phyloP scores from a whole-genome alignment of 352 stramenopile species.

The Globisporangium radiosum region DNA sequence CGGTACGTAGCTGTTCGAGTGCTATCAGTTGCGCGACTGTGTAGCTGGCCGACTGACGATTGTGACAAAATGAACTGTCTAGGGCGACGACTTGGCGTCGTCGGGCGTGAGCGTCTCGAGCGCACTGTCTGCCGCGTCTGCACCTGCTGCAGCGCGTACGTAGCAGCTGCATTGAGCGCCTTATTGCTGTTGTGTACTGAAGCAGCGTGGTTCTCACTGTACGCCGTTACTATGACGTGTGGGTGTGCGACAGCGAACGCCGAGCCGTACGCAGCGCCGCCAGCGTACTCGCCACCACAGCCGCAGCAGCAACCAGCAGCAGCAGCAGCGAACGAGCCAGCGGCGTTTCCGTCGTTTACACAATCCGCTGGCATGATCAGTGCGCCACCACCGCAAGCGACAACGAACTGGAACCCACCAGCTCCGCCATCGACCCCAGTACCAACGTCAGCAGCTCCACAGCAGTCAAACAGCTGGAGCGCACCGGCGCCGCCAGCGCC shows the following conservation, averaged over 20 bases:
- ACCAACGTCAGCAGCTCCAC: conserved; percentile 1
- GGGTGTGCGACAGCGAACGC: not conserved
- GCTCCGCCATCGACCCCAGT: not conserved
- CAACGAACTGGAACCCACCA: conserved; percentile 9
- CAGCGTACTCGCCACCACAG: conserved; percentile 7
- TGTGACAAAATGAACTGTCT: not conserved
- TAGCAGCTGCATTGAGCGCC: not conserved
- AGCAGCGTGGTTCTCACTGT: too few relatives aligned
- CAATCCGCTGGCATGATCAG: conserved; percentile 23
- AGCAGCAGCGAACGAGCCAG: conserved; percentile 12
- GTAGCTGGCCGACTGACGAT: not conserved
- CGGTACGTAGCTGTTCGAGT: conserved; percentile 12
- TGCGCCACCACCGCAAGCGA: conserved; percentile 6
- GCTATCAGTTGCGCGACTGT: not conserved
- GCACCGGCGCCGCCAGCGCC: conserved; percentile 2
- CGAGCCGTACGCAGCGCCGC: conserved; percentile 6
- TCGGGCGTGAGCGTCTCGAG: conserved; percentile 10
- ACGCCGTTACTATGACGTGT: too few relatives aligned
- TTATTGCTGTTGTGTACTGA: not conserved
- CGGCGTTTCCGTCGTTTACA: conserved; percentile 45
- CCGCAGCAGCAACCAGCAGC: conserved; percentile 2
- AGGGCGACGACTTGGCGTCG: conserved; percentile 9
- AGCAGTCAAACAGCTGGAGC: conserved; percentile 5
- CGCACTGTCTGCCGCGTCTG: conserved; percentile 2
- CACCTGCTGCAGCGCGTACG: not conserved